phyloP scores from a whole-genome alignment of 2,329 filamentous ascomycete species.

The Xylaria sp. region DNA sequence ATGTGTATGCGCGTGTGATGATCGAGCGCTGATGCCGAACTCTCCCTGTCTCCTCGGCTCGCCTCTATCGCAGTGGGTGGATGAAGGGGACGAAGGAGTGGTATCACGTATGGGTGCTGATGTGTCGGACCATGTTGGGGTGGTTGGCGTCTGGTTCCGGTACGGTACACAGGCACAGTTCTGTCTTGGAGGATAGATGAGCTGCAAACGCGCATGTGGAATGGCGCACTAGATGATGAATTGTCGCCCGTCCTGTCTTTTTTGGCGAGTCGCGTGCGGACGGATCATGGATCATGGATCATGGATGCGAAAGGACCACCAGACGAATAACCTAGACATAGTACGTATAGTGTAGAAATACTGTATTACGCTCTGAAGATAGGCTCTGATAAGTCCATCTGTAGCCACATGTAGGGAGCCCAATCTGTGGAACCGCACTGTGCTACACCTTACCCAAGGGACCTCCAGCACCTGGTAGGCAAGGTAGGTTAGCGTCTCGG shows the following conservation, averaged over 20 bases:
- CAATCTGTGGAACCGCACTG: not conserved
- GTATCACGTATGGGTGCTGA: not conserved
- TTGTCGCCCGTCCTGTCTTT: conserved; percentile 1
- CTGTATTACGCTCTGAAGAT: not conserved
- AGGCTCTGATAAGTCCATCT: not conserved
- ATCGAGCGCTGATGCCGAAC: not conserved
- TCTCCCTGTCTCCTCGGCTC: not conserved
- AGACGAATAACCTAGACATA: not conserved
- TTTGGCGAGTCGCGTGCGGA: conserved; percentile 7
- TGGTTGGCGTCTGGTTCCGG: not conserved
- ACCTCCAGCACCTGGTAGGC: not conserved
- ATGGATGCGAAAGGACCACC: not conserved
- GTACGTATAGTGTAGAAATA: not conserved
- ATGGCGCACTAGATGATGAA: not conserved
- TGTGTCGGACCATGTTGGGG: conserved; percentile 14
- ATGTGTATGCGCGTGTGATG: conserved; percentile 27
- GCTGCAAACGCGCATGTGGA: conserved; percentile 8
- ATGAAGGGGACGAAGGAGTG: not conserved
- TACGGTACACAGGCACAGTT: not conserved
- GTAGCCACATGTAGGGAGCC: not conserved
- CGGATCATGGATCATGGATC: not conserved
- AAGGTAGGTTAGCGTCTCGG: not conserved
- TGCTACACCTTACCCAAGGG: not conserved
- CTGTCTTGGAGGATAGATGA: not conserved
- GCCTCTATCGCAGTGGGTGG: not conserved